Evolutionary conservation across 768 basidiomycete genomes (phyloP), one percentile per base, ranked within the genome.

Genomic region (Hypholoma fasciculare): DNA sequence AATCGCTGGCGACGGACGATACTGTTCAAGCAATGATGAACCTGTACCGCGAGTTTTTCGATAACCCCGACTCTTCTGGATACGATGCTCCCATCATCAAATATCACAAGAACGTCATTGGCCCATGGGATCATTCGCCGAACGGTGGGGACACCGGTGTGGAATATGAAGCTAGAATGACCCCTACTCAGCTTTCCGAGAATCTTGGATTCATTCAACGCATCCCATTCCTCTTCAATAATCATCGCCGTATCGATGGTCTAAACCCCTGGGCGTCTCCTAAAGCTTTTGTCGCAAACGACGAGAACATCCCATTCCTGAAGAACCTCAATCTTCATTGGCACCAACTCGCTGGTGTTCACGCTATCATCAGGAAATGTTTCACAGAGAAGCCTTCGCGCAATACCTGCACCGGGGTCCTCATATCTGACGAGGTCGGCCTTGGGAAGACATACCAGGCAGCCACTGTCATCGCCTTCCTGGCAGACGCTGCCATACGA

Each of bases 391-490:
- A 17, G 30, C 36, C 13, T 46, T 1, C 19, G 52, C 2, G 42
- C 40, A 17, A 19, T 3, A 20, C 8, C 11, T 7, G 37, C 30
- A 6, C 38, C 13, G 69, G 71, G 0, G 54, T 64, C 1, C 65
- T 72, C 9, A 20, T 72, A 12, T 61, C 65, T 2, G 69, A 74
- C 39, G 67, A 71, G 12, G 73, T 76, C 2, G 71, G 74, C 0
- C 63, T 74, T 0, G 71, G 72, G 0, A 76, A 76, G 49, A 74
- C 72, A 0, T 58, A 65, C 5, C 68, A 67, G 34, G 44, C 68
- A 0, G 40, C 65, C 1, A 34, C 64, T 0, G 19, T 66, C 1
- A 54, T 71, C 2, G 67, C 64, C 0, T 69, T 69, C 47, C 49
- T 72, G 0, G 60, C 58, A 1, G 56, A 63, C 40, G 30, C 38